A percentile compares a stretch with the other conserved stretches of the same genome.
phyloP scores from a whole-genome alignment of 1,284 basidiomycete genomes.

The Trichosporon inkin region DNA sequence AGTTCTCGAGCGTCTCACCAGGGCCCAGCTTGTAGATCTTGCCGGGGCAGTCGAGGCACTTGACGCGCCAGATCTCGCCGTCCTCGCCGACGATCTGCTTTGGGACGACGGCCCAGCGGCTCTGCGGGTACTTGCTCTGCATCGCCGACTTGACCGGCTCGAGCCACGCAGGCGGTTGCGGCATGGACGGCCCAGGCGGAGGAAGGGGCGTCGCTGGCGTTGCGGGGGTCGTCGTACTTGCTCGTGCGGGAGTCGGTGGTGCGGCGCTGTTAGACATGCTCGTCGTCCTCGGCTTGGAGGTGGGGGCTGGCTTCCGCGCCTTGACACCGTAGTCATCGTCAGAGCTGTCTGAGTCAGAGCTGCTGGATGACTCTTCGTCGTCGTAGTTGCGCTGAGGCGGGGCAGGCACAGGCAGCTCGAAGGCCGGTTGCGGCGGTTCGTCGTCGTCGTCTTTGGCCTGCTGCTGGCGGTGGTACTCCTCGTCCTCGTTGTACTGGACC shows the following conservation, averaged over 20 bases:
- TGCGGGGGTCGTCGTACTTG: slow-evolving; percentile 9
- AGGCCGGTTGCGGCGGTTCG: slow-evolving; percentile 12
- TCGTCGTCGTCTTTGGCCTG: slow-evolving; percentile 53
- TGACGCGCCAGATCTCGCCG: slow-evolving; percentile 73
- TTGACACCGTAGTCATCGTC: slow-evolving; percentile 23
- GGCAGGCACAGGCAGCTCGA: slow-evolving; percentile 14
- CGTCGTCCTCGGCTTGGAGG: slow-evolving; percentile 11
- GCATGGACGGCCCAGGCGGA: not conserved
- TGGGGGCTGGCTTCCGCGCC: slow-evolving; percentile 11
- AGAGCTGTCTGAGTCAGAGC: slow-evolving; percentile 22
- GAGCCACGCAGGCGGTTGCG: slow-evolving; percentile 66
- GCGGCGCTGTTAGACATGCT: slow-evolving; percentile 2
- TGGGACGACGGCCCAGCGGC: slow-evolving; percentile 73
- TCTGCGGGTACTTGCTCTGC: slow-evolving; percentile 70
- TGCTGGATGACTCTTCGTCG: slow-evolving; percentile 26
- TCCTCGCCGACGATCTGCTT: slow-evolving; percentile 54
- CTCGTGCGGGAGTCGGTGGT: slow-evolving; percentile 3
- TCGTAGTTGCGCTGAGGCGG: slow-evolving; percentile 20
- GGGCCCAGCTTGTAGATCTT: slow-evolving; percentile 91
- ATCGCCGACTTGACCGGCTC: slow-evolving; percentile 61
- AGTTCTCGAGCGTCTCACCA: slow-evolving; percentile 82
- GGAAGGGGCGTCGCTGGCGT: slow-evolving; percentile 5
- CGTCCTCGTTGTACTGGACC: slow-evolving; percentile 51
- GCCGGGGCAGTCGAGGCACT: slow-evolving; percentile 76
- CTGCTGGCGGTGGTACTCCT: slow-evolving; percentile 62